Conservation (phyloP, 768 basidiomycete species). For the Suillus sp. region DNA sequence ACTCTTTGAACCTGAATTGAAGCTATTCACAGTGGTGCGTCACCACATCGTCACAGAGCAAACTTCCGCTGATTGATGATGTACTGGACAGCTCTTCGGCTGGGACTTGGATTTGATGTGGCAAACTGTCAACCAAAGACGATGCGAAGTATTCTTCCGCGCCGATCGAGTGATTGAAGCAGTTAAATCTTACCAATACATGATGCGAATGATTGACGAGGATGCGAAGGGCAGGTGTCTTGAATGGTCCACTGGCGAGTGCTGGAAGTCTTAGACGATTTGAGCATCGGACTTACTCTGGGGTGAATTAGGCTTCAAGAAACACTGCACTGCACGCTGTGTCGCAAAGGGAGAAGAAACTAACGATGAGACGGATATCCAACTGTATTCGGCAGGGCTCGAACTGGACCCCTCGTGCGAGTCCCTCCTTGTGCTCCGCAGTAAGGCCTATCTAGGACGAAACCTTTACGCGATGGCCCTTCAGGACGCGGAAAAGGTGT, state of each 20-base stretch:
- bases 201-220: neutral
- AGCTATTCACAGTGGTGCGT: neutral
- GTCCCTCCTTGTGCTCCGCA: neutral
- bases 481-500: neutral
- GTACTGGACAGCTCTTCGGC: neutral
- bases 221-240: neutral
- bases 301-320: neutral
- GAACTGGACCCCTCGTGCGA: neutral
- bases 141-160: neutral
- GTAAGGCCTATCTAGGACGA: neutral
- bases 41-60: neutral
- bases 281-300: neutral
- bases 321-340: neutral
- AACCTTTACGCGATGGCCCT: neutral
- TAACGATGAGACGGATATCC: neutral
- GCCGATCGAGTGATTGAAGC: neutral
- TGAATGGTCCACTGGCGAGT: neutral
- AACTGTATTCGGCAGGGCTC: neutral
- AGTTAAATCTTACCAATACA: neutral
- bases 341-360: neutral
- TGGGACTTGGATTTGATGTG: neutral
- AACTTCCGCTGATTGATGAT: neutral
- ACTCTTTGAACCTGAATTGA: neutral
- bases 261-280: neutral
- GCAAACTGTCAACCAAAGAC: slow-evolving; percentile 1